Evolutionary conservation across 2,329 filamentous ascomycete species (phyloP).

Genomic region (Arachnopeziza araneosa): DNA sequence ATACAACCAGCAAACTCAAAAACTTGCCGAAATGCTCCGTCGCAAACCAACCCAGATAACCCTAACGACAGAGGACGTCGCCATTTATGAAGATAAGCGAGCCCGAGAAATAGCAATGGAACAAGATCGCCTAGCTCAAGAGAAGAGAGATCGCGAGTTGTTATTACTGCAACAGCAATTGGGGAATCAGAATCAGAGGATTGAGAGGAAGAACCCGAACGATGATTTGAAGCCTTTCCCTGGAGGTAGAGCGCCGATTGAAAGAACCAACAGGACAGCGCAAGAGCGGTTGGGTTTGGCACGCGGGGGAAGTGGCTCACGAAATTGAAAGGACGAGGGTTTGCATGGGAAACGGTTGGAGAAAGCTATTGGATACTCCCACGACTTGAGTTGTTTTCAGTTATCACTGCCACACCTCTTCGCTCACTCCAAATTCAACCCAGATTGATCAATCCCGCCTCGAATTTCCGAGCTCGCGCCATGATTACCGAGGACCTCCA

Average conservation of each 20-base stretch:
- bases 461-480: background rate
- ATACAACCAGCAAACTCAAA: background rate
- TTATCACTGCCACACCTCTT: background rate
- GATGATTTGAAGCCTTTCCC: conserved; percentile 17
- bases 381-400: background rate
- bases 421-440: background rate
- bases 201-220: conserved; percentile 18
- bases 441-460: background rate
- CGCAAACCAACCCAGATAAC: conserved; percentile 62
- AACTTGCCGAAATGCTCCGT: conserved; percentile 50
- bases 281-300: conserved; percentile 33
- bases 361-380: background rate
- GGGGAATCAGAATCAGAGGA: conserved; percentile 14
- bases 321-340: conserved; percentile 4
- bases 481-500: background rate
- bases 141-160: background rate
- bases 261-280: background rate
- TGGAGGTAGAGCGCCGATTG: conserved; percentile 12
- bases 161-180: conserved; percentile 9
- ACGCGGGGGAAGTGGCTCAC: conserved; percentile 16
- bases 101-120: conserved; percentile 30
- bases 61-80: conserved; percentile 65
- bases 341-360: background rate
- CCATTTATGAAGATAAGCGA: conserved; percentile 62
- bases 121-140: conserved; percentile 16